Conservation (phyloP, 208 protist genomes). For the Kentomonas sorsogonicus region DNA sequence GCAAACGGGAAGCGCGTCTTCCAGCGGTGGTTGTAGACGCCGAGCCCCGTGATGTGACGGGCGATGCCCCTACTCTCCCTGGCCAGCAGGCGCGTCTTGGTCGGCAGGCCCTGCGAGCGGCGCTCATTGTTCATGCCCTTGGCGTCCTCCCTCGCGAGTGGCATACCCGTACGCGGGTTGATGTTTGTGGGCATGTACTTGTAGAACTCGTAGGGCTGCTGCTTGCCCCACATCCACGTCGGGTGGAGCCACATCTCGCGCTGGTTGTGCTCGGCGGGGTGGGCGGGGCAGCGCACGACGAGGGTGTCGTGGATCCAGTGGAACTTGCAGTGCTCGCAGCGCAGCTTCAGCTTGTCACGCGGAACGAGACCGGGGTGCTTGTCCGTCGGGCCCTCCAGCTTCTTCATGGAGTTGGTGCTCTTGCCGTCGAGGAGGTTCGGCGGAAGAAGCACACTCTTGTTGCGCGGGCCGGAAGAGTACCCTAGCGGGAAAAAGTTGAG, state of each 20-base stretch:
- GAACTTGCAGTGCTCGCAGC: constrained; percentile 73
- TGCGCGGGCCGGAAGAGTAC: constrained; percentile 53
- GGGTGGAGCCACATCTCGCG: constrained; percentile 81
- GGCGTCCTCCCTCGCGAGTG: constrained; percentile 66
- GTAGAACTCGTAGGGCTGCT: constrained; percentile 82
- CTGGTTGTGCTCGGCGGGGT: constrained; percentile 67
- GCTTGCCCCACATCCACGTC: constrained; percentile 84
- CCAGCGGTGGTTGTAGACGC: constrained; percentile 69
- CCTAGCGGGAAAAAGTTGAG: constrained; percentile 78
- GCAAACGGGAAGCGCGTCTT: constrained; percentile 80
- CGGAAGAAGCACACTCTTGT: constrained; percentile 47
- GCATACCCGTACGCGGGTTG: constrained; percentile 72
- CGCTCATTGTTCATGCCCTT: constrained; percentile 86
- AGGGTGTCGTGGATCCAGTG: constrained; percentile 79
- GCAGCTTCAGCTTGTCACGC: constrained; percentile 66
- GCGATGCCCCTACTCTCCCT: constrained; percentile 67
- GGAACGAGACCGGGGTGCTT: constrained; percentile 49
- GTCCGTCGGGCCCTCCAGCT: constrained; percentile 48
- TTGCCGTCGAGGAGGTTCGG: constrained; percentile 65
- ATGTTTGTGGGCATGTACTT: constrained; percentile 74
- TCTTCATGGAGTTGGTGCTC: constrained; percentile 51
- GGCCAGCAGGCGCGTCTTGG: constrained; percentile 53
- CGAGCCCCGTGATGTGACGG: constrained; percentile 57
- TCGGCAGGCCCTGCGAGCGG: constrained; percentile 62
- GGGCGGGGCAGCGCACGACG: constrained; percentile 61